phyloP scores from a whole-genome alignment of 768 basidiomycete genomes.

The Mrakia gelida region DNA sequence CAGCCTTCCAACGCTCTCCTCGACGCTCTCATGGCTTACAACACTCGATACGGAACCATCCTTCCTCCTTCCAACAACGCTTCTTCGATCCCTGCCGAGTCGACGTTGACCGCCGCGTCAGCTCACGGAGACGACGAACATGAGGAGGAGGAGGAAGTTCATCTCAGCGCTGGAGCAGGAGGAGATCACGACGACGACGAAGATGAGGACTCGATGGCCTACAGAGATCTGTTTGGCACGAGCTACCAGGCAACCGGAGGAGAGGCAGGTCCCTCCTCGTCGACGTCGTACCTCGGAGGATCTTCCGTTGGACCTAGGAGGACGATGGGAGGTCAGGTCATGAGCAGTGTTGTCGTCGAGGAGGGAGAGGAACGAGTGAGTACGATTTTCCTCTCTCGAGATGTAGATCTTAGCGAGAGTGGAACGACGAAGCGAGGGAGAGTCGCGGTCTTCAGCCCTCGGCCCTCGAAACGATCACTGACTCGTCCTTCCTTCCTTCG shows the following conservation, averaged over 20 bases:
- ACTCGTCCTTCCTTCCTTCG: background rate
- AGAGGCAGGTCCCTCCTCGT: background rate
- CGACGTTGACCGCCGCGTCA: constrained; percentile 6
- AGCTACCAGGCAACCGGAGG: background rate
- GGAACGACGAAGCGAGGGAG: background rate
- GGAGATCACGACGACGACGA: background rate
- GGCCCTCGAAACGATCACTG: background rate
- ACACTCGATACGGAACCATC: constrained; percentile 20
- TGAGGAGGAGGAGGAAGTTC: background rate
- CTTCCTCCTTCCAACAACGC: background rate
- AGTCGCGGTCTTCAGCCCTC: background rate
- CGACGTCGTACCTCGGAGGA: constrained; percentile 1
- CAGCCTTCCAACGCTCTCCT: constrained; percentile 11
- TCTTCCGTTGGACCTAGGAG: background rate
- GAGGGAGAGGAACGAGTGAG: constrained; percentile 23
- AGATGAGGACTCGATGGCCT: constrained; percentile 3
- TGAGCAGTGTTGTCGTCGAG: constrained; percentile 22
- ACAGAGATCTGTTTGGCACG: background rate
- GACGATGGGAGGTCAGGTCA: constrained; percentile 13
- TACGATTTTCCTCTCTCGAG: background rate
- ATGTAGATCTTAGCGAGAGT: background rate
- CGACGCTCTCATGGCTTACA: constrained; percentile 15
- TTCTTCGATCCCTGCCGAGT: background rate
- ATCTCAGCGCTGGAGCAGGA: background rate
- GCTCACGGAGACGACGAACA: constrained; percentile 1